Conservation (phyloP, 768 basidiomycete species). For the Suillus hirtellus region DNA sequence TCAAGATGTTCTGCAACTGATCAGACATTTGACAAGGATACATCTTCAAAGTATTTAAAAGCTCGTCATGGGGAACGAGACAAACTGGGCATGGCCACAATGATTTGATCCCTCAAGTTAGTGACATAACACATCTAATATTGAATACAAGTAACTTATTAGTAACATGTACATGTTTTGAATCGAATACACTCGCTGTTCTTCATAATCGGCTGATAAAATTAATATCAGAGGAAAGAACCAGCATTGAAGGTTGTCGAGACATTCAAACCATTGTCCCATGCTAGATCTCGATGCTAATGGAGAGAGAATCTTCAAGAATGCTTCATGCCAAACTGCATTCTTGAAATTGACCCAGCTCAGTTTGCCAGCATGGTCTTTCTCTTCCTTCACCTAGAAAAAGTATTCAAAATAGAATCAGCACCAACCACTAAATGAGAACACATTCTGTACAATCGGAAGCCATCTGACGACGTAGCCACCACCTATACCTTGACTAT, state of each 20-base stretch:
- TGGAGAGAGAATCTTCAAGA: not conserved
- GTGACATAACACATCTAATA: not conserved
- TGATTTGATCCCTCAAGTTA: not conserved
- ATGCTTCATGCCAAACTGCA: not conserved
- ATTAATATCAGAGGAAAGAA: not conserved
- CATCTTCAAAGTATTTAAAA: not conserved
- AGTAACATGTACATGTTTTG: not conserved
- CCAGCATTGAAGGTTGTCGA: not conserved
- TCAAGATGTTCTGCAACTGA: not conserved
- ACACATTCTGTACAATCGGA: not conserved
- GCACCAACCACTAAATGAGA: too few relatives aligned
- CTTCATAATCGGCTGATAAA: not conserved
- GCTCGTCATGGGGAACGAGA: not conserved
- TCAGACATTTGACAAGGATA: not conserved
- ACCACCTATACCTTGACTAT: not conserved
- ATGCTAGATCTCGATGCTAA: not conserved
- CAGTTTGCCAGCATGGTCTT: not conserved
- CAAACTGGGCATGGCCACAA: not conserved
- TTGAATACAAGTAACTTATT: not conserved
- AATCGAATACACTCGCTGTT: not conserved
- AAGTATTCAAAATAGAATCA: not conserved
- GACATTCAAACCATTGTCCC: not conserved
- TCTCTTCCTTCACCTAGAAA: not conserved
- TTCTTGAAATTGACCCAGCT: not conserved
- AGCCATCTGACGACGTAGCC: not conserved